Percentiles rank a stretch among this genome's conserved stretches.
These are phyloP conservation scores for Dendrobium huoshanense DNA, from an alignment of 106 monocot genomes.

Conservation along the genomic window DNA sequence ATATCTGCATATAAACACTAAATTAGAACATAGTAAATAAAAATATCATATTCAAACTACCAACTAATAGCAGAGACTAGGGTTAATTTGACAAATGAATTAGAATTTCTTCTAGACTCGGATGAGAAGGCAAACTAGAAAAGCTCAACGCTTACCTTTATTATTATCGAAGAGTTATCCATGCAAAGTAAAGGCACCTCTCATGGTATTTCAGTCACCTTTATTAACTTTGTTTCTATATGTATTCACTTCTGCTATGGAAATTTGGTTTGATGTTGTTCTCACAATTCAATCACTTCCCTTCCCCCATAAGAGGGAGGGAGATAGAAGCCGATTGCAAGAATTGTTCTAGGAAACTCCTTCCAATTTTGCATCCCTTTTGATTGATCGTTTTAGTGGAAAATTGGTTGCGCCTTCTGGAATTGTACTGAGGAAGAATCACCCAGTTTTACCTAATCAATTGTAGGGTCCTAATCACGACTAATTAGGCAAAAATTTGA, in stretches of 20 bases:
- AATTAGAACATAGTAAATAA: background rate
- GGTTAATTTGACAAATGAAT: background rate
- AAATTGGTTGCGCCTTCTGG: too few relatives aligned
- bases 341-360: background rate
- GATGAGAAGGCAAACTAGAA: background rate
- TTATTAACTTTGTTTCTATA: background rate
- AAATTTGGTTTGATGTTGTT: background rate
- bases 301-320: background rate
- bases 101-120: background rate
- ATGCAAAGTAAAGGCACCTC: background rate
- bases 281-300: background rate
- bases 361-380: too few relatives aligned
- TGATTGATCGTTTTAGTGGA: too few relatives aligned
- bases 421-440: too few relatives aligned
- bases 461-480: too few relatives aligned
- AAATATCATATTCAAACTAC: background rate
- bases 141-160: background rate
- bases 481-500: too few relatives aligned
- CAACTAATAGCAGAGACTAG: background rate
- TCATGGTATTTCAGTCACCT: background rate
- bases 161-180: background rate
- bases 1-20: background rate
- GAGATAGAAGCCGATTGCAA: background rate
- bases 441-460: too few relatives aligned
- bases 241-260: background rate